phyloP scores from a whole-genome alignment of 1,139 yeast genomes.

The Yamadazyma aaseri region DNA sequence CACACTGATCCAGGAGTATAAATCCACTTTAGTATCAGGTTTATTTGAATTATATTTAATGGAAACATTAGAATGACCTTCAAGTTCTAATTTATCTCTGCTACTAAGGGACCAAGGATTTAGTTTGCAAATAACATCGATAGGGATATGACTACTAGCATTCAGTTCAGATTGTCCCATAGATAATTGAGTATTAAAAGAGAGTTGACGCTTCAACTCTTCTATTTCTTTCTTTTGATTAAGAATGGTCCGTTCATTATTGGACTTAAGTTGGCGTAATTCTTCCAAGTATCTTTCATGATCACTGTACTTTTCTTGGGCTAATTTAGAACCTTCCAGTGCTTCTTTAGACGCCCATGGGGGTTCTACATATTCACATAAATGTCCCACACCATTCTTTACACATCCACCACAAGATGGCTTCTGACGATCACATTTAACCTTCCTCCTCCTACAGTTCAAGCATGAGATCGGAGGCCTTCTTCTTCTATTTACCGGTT shows the following conservation, averaged over 20 bases:
- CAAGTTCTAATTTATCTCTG: slow-evolving; percentile 21
- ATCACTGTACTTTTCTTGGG: slow-evolving; percentile 1
- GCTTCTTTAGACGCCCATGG: slow-evolving; percentile 27
- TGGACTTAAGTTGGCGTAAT: slow-evolving; percentile 20
- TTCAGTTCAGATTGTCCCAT: slow-evolving; percentile 12
- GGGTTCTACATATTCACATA: slow-evolving; percentile 45
- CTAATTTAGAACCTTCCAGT: neutral
- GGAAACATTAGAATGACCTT: slow-evolving; percentile 15
- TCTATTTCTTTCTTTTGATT: slow-evolving; percentile 36
- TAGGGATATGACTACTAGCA: slow-evolving; percentile 5
- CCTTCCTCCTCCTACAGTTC: slow-evolving; percentile 44
- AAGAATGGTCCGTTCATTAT: slow-evolving; percentile 23
- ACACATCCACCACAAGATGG: slow-evolving; percentile 48
- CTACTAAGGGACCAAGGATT: slow-evolving; percentile 14
- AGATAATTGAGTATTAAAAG: slow-evolving; percentile 28
- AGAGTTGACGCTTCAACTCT: slow-evolving; percentile 32
- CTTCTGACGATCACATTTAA: slow-evolving; percentile 43
- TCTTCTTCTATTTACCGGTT: slow-evolving; percentile 22
- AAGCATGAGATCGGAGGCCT: slow-evolving; percentile 45
- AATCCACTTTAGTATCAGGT: slow-evolving; percentile 13
- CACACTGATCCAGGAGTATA: slow-evolving; percentile 42
- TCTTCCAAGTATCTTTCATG: slow-evolving; percentile 19
- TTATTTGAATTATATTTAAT: neutral
- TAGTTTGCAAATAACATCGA: slow-evolving; percentile 14
- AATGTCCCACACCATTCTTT: slow-evolving; percentile 41